A percentile compares a stretch with the other conserved stretches of the same genome.
Conservation (phyloP, 257 asterid genomes). For the Forsythia suspensa region DNA sequence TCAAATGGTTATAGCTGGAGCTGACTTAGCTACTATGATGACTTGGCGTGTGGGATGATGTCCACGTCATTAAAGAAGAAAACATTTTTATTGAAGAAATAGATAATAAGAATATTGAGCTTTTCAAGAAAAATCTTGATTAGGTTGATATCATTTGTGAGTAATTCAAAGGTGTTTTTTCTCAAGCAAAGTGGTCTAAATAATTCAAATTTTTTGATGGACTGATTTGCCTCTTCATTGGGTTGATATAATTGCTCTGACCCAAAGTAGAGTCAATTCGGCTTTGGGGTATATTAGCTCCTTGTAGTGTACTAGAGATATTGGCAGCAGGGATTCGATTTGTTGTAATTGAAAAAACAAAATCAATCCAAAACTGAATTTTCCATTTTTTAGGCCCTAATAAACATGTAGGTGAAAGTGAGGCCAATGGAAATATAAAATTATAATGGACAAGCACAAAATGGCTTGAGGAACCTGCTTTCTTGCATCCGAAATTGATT, state of each 20-base stretch:
- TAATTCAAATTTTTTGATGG: no score
- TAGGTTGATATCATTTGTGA: no score
- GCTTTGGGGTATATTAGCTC: not conserved
- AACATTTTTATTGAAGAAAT: not conserved
- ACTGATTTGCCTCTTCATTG: no score
- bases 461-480: not conserved
- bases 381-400: not conserved
- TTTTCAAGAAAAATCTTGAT: no score
- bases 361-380: not conserved
- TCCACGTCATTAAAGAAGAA: no score
- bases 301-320: not conserved
- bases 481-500: not conserved
- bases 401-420: not conserved
- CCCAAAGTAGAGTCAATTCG: no score
- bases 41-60: no score
- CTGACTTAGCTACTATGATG: no score
- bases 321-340: not conserved
- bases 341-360: not conserved
- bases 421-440: not conserved
- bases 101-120: not conserved
- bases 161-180: slow-evolving; percentile 26
- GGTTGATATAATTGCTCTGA: not conserved
- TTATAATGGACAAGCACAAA: not conserved
- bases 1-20: no score
- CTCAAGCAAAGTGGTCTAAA: not conserved